A percentile compares a stretch with the other conserved stretches of the same genome.
phyloP scores from a whole-genome alignment of 129 eudicot species.

The Helianthus annuus region HanXRQr2.0-SUNRISE NC_035449.2:96787977-96788476 shows the following conservation, averaged over 20 bases:
- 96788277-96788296: slow-evolving; percentile 32
- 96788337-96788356: slow-evolving; percentile 33
- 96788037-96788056: too few relatives aligned
- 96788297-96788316: slow-evolving; percentile 32
- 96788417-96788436: slow-evolving; percentile 30
- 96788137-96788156: too few relatives aligned
- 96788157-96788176: too few relatives aligned
- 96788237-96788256: slow-evolving; percentile 43
- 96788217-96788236: neutral
- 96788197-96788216: neutral
- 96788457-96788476: slow-evolving; percentile 37
- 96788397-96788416: slow-evolving; percentile 25
- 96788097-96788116: too few relatives aligned
- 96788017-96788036: too few relatives aligned
- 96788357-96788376: slow-evolving; percentile 43
- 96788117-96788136: neutral
- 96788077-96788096: too few relatives aligned
- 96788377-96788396: slow-evolving; percentile 32
- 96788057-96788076: too few relatives aligned
- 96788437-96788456: slow-evolving; percentile 28
- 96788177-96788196: too few relatives aligned
- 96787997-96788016: too few relatives aligned
- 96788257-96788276: slow-evolving; percentile 33
- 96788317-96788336: slow-evolving; percentile 25
- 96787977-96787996: too few relatives aligned